phyloP scores from a whole-genome alignment of 495 filamentous ascomycete species.

The Neurospora africana region DNA sequence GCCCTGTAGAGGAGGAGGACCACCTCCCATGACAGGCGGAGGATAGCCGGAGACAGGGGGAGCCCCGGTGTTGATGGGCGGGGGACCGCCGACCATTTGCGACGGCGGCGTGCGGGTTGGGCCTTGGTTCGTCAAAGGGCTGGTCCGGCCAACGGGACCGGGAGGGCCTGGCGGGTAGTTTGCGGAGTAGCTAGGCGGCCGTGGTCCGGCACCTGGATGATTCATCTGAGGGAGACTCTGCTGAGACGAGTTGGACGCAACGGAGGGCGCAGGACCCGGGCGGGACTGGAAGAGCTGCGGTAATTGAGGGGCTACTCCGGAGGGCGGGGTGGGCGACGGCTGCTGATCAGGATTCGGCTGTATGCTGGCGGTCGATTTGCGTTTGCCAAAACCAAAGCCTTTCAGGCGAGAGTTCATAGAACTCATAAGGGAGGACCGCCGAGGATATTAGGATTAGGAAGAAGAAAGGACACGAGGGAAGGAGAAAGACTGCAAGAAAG shows the following conservation, averaged over 20 bases:
- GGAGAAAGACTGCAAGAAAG: slow-evolving; percentile 7
- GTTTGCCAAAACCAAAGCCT: slow-evolving; percentile 48
- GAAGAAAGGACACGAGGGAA: slow-evolving; percentile 16
- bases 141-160: slow-evolving; percentile 40
- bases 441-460: slow-evolving; percentile 5
- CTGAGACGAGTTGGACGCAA: slow-evolving; percentile 36
- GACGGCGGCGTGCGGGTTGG: slow-evolving; percentile 42
- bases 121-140: slow-evolving; percentile 36
- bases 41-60: slow-evolving; percentile 43
- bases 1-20: slow-evolving; percentile 42
- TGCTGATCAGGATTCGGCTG: slow-evolving; percentile 15
- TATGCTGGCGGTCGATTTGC: slow-evolving; percentile 41
- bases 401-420: slow-evolving; percentile 52
- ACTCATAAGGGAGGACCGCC: slow-evolving; percentile 41
- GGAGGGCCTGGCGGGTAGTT: slow-evolving; percentile 47
- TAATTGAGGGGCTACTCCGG: slow-evolving; percentile 32
- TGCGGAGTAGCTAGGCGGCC: slow-evolving; percentile 67
- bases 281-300: slow-evolving; percentile 31
- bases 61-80: slow-evolving; percentile 57
- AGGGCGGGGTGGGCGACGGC: slow-evolving; percentile 22
- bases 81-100: slow-evolving; percentile 59
- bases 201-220: slow-evolving; percentile 44
- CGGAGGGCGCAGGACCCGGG: slow-evolving; percentile 31
- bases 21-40: slow-evolving; percentile 41
- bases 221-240: slow-evolving; percentile 44